Evolutionary conservation across 345 rosid genomes (phyloP).

Genomic region (Pugionium dolabratum): DNA sequence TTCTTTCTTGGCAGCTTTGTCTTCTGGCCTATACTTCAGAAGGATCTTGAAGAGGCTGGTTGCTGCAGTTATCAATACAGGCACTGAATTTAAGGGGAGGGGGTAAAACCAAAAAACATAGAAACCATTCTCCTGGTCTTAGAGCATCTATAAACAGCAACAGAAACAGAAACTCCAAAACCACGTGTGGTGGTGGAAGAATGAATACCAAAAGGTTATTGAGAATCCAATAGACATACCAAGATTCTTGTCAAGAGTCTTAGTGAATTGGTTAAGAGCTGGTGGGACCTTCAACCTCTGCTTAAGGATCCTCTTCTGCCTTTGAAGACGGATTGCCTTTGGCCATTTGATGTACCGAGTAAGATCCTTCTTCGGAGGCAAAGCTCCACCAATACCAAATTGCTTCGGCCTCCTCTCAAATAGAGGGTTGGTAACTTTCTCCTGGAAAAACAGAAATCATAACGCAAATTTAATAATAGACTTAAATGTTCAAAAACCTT

Average conservation of each 20-base stretch:
- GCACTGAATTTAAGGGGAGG: too few relatives aligned
- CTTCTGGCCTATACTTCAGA: slow-evolving; percentile 71
- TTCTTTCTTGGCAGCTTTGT: slow-evolving; percentile 70
- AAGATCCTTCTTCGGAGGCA: slow-evolving; percentile 87
- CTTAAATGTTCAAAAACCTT: neutral
- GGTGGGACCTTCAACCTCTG: slow-evolving; percentile 92
- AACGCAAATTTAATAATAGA: too few relatives aligned
- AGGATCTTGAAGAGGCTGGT: slow-evolving; percentile 59
- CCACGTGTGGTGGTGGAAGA: too few relatives aligned
- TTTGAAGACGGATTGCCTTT: slow-evolving; percentile 64
- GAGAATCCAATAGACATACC: slow-evolving; percentile 39
- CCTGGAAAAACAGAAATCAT: slow-evolving; percentile 35
- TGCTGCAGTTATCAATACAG: slow-evolving; percentile 26
- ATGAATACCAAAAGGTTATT: too few relatives aligned
- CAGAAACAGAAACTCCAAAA: too few relatives aligned
- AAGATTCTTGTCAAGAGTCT: slow-evolving; percentile 85
- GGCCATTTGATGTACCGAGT: slow-evolving; percentile 78
- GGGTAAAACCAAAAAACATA: too few relatives aligned
- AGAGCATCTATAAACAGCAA: too few relatives aligned
- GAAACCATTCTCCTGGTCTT: too few relatives aligned
- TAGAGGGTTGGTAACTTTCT: slow-evolving; percentile 67
- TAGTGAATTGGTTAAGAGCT: slow-evolving; percentile 81
- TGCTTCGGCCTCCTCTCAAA: slow-evolving; percentile 86
- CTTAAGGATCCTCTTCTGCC: slow-evolving; percentile 78
- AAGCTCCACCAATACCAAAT: slow-evolving; percentile 83